Evolutionary conservation across 164 flowering plant genomes (phyloP).

Genomic region (Sextonia rubra): DNA sequence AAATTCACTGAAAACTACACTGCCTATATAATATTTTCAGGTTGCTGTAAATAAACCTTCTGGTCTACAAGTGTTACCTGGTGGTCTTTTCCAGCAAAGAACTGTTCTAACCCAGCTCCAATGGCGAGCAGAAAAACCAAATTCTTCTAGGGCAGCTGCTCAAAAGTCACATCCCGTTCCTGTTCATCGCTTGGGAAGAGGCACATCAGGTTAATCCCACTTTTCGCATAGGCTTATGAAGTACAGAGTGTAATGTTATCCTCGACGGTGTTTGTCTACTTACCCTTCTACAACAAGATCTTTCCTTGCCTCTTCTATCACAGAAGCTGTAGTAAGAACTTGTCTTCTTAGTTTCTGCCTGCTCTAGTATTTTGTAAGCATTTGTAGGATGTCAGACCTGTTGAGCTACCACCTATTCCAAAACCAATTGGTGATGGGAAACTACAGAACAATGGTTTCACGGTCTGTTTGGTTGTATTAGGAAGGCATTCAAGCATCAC

Average conservation of each 20-base stretch:
- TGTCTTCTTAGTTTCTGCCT: neutral
- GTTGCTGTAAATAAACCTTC: conserved; percentile 90
- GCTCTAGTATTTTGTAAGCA: neutral
- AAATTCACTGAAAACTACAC: too few species aligned
- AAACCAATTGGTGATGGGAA: too few species aligned
- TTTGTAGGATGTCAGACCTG: too few species aligned
- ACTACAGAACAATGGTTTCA: too few species aligned
- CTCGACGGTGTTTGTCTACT: too few species aligned
- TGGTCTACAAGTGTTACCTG: conserved; percentile 93
- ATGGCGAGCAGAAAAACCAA: conserved; percentile 40
- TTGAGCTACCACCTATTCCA: too few species aligned
- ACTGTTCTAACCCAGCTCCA: conserved; percentile 85
- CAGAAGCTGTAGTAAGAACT: neutral
- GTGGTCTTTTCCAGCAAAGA: conserved; percentile 91
- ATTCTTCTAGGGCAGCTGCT: conserved; percentile 13
- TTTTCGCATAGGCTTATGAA: neutral
- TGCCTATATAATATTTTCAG: conserved; percentile 26
- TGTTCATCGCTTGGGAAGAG: conserved; percentile 94
- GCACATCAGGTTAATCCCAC: conserved; percentile 71
- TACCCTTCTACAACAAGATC: neutral
- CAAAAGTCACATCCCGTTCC: conserved; percentile 64
- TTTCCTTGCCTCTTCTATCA: too few species aligned
- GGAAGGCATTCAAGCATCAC: too few species aligned
- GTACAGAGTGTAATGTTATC: neutral
- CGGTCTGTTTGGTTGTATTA: too few species aligned